Conservation (phyloP, 2,329 filamentous ascomycete genomes). For the Diaporthe citriasiana region DNA sequence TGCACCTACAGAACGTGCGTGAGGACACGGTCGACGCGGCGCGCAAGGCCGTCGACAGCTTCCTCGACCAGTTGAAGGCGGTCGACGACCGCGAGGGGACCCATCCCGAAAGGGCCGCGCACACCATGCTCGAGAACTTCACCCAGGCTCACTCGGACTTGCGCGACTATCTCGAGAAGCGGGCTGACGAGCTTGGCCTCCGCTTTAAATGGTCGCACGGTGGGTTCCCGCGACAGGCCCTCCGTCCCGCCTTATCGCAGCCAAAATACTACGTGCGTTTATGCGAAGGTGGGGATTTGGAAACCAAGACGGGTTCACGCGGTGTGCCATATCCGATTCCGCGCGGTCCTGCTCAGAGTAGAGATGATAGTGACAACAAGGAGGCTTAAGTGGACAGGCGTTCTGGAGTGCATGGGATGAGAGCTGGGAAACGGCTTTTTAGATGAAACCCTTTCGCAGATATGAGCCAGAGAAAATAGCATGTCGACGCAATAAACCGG, state of each 20-base stretch:
- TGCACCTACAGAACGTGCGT: not conserved
- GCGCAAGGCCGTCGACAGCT: not conserved
- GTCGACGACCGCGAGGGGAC: not conserved
- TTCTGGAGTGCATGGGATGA: not conserved
- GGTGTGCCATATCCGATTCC: not conserved
- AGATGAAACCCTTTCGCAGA: no score
- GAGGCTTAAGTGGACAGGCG: not conserved
- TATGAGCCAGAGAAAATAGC: not conserved
- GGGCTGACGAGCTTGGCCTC: not conserved
- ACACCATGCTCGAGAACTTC: not conserved
- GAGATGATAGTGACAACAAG: not conserved
- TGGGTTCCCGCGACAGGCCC: constrained; percentile 8
- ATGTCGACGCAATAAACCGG: not conserved
- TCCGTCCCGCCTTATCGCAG: constrained; percentile 2
- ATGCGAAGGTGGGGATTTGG: not conserved
- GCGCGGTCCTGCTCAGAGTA: not conserved
- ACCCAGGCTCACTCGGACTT: not conserved
- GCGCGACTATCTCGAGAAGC: not conserved
- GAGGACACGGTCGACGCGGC: not conserved
- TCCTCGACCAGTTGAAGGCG: not conserved
- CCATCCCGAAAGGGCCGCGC: not conserved
- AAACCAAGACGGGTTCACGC: not conserved
- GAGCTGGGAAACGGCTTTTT: not conserved
- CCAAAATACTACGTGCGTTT: constrained; percentile 2
- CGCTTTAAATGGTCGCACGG: not conserved